These are phyloP conservation scores for Lactarius indigo DNA, from an alignment of 768 basidiomycete species.

Conservation along the genomic window DNA sequence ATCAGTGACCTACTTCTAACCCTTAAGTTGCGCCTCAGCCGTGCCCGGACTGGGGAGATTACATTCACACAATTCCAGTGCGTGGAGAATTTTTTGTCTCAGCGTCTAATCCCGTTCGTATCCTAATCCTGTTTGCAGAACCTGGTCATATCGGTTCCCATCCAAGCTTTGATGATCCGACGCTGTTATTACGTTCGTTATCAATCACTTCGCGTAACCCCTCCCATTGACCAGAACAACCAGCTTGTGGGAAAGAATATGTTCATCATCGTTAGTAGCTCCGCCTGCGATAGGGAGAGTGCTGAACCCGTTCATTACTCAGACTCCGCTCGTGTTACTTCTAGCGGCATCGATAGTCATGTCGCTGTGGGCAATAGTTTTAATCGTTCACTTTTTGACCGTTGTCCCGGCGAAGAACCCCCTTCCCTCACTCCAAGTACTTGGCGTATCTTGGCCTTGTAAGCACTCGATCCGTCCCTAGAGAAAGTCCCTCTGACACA, in stretches of 20 bases:
- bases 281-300: neutral
- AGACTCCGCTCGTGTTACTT: slow-evolving; percentile 9
- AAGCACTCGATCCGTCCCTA: neutral
- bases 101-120: neutral
- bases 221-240: neutral
- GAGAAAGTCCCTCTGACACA: neutral
- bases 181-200: slow-evolving; percentile 17
- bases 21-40: neutral
- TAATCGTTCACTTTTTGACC: neutral
- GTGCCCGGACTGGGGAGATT: neutral
- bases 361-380: neutral
- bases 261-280: slow-evolving; percentile 9
- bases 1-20: neutral
- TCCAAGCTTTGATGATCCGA: slow-evolving; percentile 14
- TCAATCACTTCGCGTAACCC: neutral
- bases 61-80: neutral
- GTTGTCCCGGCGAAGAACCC: no score
- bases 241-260: slow-evolving; percentile 6
- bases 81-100: neutral
- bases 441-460: slow-evolving; percentile 8
- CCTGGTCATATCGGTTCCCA: slow-evolving; percentile 3
- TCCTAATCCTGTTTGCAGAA: slow-evolving; percentile 3
- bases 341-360: neutral
- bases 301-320: neutral
- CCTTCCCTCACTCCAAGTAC: neutral